Evolutionary conservation across 768 basidiomycete species (phyloP), one percentile per base, ranked within the genome.

Genomic region (Aureoboletus auriporus): DNA sequence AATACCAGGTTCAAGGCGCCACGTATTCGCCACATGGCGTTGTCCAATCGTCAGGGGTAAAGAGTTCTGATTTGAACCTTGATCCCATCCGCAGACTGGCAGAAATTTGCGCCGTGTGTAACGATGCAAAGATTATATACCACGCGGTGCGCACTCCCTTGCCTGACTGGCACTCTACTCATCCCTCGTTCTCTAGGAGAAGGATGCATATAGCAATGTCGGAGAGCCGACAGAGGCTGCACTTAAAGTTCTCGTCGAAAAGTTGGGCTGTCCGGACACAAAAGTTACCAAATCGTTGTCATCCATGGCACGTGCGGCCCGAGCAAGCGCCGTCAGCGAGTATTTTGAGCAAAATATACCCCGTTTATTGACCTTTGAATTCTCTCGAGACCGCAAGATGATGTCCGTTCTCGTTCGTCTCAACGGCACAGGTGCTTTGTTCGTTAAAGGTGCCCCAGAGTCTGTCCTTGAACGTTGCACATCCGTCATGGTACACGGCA

Each of bases 161-260:
- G 7, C n/a, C 42, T 10, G 11, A 12, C 20, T 38, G 30, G 14
- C 1, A 14, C 13, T 30, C 4, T 27, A 5, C 44, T 49, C 29
- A 35, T 30, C 60, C 16, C 57, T 33, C 41, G 23, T 30, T 16
- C 37, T 17, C 20, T 58, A 94, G 90, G 91, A 95, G 23, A 93
- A 88, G 64, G 75, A 76, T 27, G 53, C 72, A 0, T 98, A 95
- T 65, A 67, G 75, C 41, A 93, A 89, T 61, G 79, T 99, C 40
- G 95, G 95, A 23, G 95, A 98, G 71, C 95, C 95, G 12, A 99
- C 95, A 1, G 95, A 99, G 69, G 95, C 95, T 5, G 95, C 95
- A 1, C 77, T 99, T 47, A 93, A 89, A 67, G 93, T 96, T 37
- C 80, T 98, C 14, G 91, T 81, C 20, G 95, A 99, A 73, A 99